Conservation (phyloP, 1,284 basidiomycete species). For the Cutaneotrichosporon sp. region DNA sequence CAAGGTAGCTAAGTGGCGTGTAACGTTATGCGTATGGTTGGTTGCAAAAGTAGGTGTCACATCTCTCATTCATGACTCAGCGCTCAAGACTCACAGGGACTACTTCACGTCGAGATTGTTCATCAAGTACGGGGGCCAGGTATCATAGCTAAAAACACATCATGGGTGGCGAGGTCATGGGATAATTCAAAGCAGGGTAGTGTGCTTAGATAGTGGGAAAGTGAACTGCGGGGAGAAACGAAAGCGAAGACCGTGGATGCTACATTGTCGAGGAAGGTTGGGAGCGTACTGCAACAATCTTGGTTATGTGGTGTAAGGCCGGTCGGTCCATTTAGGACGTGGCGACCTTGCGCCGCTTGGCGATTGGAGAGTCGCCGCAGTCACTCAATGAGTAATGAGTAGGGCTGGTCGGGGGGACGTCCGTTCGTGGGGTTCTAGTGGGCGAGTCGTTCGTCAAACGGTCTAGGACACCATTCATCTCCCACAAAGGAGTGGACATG, state of each 20-base stretch:
- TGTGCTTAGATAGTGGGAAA: too few relatives aligned
- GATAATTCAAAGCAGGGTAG: neutral
- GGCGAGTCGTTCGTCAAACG: constrained; percentile 30
- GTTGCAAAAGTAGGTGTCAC: too few relatives aligned
- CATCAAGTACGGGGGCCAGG: neutral
- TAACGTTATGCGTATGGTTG: too few relatives aligned
- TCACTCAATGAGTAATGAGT: constrained; percentile 29
- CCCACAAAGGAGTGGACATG: constrained; percentile 43
- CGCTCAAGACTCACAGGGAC: too few relatives aligned
- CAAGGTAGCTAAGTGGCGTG: too few relatives aligned
- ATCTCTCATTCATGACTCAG: too few relatives aligned
- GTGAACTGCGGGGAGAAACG: neutral
- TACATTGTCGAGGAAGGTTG: neutral
- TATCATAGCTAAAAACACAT: neutral
- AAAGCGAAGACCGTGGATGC: neutral
- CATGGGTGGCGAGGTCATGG: neutral
- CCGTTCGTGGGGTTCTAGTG: constrained; percentile 24
- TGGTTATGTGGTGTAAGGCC: too few relatives aligned
- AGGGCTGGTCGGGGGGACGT: constrained; percentile 35
- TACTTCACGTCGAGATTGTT: too few relatives aligned
- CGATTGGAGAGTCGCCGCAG: constrained; percentile 19
- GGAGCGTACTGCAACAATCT: neutral
- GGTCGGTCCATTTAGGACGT: constrained; percentile 4
- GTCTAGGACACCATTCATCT: constrained; percentile 36
- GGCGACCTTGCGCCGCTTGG: constrained; percentile 17